Evolutionary conservation across 2,329 filamentous ascomycete genomes (phyloP).

Genomic region (Epicoccum nigrum): DNA sequence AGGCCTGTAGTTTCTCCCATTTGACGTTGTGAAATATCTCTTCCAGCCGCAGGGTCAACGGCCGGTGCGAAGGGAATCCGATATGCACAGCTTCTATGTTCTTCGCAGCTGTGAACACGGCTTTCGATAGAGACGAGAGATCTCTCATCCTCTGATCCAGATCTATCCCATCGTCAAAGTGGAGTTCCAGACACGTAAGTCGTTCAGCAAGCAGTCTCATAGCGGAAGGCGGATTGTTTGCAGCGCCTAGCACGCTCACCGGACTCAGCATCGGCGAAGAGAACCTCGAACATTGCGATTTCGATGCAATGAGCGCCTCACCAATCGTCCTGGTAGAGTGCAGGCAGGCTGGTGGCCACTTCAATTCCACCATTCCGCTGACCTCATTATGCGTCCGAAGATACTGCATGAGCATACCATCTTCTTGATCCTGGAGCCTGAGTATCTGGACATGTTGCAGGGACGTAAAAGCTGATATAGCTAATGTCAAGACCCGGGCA

Average conservation of each 20-base stretch:
- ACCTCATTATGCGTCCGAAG: constrained; percentile 56
- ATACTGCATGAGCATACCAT: constrained; percentile 60
- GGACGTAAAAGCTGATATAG: constrained; percentile 63
- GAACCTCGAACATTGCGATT: constrained; percentile 64
- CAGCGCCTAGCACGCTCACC: constrained; percentile 61
- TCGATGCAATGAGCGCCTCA: constrained; percentile 61
- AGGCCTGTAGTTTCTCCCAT: constrained; percentile 66
- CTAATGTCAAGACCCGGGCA: constrained; percentile 58
- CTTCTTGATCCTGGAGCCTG: constrained; percentile 64
- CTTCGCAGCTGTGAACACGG: constrained; percentile 63
- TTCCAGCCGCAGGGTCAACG: constrained; percentile 63
- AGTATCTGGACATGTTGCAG: constrained; percentile 70
- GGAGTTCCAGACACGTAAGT: constrained; percentile 67
- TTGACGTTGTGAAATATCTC: constrained; percentile 67
- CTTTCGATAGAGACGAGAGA: constrained; percentile 63
- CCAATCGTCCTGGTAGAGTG: constrained; percentile 66
- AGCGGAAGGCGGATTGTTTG: constrained; percentile 54
- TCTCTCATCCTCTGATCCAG: constrained; percentile 63
- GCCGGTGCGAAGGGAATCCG: constrained; percentile 65
- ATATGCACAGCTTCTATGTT: constrained; percentile 69
- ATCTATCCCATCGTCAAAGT: constrained; percentile 65
- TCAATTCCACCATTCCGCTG: constrained; percentile 57
- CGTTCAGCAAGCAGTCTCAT: constrained; percentile 60
- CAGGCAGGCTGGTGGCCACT: constrained; percentile 68
- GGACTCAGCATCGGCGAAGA: constrained; percentile 68